These are phyloP conservation scores for Termitomyces bulborhizus DNA, from an alignment of 768 basidiomycete genomes.

Conservation along the genomic window DNA sequence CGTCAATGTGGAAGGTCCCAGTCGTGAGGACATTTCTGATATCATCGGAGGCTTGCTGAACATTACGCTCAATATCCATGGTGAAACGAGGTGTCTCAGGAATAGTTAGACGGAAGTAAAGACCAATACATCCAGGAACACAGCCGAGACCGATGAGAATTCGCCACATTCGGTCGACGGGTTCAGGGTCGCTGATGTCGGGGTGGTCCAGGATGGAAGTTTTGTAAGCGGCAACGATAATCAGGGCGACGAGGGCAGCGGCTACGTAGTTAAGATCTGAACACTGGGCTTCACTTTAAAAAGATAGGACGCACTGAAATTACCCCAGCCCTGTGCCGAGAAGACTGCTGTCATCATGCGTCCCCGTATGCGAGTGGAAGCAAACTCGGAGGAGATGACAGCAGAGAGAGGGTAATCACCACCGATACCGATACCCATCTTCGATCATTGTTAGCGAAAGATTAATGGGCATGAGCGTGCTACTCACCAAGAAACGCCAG, in stretches of 20 bases:
- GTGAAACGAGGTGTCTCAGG: conserved; percentile 89
- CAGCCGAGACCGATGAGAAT: conserved; percentile 85
- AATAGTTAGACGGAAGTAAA: conserved; percentile 91
- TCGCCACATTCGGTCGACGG: conserved; percentile 80
- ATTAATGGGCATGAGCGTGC: neutral
- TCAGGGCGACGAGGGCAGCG: conserved; percentile 60
- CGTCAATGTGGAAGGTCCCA: conserved; percentile 41
- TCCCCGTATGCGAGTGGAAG: conserved; percentile 69
- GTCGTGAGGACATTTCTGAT: conserved; percentile 61
- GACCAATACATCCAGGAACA: conserved; percentile 71
- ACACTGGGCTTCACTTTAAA: neutral
- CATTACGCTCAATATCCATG: conserved; percentile 87
- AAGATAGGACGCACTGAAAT: conserved; percentile 47
- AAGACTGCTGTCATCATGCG: conserved; percentile 90
- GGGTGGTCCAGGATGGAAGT: conserved; percentile 36
- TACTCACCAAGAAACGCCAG: conserved; percentile 70
- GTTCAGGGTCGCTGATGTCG: conserved; percentile 28
- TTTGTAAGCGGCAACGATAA: conserved; percentile 68
- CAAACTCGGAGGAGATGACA: conserved; percentile 87
- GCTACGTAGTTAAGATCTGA: conserved; percentile 24
- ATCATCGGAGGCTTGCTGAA: conserved; percentile 68
- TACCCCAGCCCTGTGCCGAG: conserved; percentile 83
- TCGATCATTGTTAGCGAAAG: neutral
- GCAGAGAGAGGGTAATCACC: conserved; percentile 86
- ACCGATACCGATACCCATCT: conserved; percentile 81